phyloP scores from a whole-genome alignment of 106 monocot genomes.

The Allium fistulosum region DNA sequence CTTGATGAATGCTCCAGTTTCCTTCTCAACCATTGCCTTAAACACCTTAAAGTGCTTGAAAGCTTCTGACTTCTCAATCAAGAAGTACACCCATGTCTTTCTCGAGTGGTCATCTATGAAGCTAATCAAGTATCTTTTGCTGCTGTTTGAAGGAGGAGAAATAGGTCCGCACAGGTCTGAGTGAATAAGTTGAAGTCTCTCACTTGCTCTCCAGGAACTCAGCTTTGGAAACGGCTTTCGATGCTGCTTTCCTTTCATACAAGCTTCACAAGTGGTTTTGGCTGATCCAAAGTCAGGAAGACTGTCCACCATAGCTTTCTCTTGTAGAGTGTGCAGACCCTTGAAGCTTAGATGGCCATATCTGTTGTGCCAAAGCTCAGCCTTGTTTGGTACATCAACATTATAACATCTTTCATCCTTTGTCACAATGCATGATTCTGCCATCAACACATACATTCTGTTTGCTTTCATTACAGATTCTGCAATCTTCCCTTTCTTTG shows the following conservation, averaged over 20 bases:
- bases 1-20: neutral
- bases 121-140: neutral
- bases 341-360: neutral
- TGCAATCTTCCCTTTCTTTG: neutral
- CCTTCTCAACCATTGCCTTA: neutral
- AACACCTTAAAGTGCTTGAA: neutral
- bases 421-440: neutral
- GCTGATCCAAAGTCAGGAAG: neutral
- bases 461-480: neutral
- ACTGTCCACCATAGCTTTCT: neutral
- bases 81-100: neutral
- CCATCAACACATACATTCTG: neutral
- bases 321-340: neutral
- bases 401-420: neutral
- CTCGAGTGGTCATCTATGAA: neutral
- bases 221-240: neutral
- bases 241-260: neutral
- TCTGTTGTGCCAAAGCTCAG: neutral
- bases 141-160: neutral
- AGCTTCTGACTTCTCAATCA: neutral
- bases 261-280: neutral
- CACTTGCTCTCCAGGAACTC: neutral
- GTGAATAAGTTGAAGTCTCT: neutral
- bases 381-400: neutral
- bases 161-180: neutral